Base-by-base conservation (phyloP, 1,139 yeast species). In the Kluyveromyces sp. region DNA sequence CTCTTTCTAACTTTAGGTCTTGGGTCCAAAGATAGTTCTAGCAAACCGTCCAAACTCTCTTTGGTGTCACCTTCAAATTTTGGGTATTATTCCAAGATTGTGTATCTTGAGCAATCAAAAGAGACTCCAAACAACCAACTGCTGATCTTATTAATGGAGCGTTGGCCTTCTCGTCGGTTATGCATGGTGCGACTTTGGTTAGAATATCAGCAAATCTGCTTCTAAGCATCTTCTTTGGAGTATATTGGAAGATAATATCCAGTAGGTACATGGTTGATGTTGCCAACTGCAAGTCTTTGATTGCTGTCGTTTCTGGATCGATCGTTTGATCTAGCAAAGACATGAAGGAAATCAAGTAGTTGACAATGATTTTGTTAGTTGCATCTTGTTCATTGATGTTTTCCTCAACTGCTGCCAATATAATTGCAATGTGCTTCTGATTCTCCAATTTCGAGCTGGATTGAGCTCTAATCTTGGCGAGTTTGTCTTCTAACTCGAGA, bases 1-100 rank as follows among this genome's bases (percentile, higher is more conserved):
- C 97, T 81, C 77, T 86, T 88, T 66, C 99, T 80, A 8, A 94
- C 95, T 61, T 94, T 94, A 33, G 99, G 98, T 63, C 98, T 78
- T 39, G 87, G 83, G 64, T 94, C 98, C 46, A 86, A 69, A 0
- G 92, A 78, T 53, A 89, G 73, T 59, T 88, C 90, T 51, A 92
- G 69, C 50, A 94, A 68, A 35, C 95, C 97, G 42, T 79, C 75
- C 51, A 90, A 69, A 28, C 94, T 69, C 95, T 79, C 60, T 77
- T 78, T 31, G 97, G 95, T 30, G 92, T 82, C 53, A 86, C 72
- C 45, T 76, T 76, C 46, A 71, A 62, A 37, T 71, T 68, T 25
- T 71, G 58, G 29, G 74, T 59, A 56, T 74, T 71, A 48, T 67
- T 64, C 98, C 98, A 92, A 28, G 88, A 78, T 51, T 77, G 77